Percentiles rank a stretch among this genome's conserved stretches.
These are phyloP conservation scores for Atkinsonella hypoxylon DNA, from an alignment of 2,329 filamentous ascomycete genomes.

Conservation along the genomic window DNA sequence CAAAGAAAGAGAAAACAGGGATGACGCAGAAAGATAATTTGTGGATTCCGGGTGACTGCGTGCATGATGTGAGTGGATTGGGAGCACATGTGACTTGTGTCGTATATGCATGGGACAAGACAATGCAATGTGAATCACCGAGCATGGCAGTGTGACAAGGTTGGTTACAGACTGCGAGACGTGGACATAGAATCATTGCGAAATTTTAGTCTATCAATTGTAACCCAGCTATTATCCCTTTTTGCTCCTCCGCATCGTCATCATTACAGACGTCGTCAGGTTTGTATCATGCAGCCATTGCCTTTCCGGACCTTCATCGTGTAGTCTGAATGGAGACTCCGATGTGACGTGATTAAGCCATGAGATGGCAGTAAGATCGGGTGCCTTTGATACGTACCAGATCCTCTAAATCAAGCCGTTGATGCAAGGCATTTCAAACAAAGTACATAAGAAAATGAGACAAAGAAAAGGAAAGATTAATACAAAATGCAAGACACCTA, in stretches of 20 bases:
- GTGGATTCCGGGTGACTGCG: background rate
- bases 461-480: background rate
- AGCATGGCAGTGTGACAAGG: background rate
- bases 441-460: background rate
- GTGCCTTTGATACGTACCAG: background rate
- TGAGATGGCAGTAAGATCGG: background rate
- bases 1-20: too few species aligned
- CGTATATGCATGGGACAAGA: background rate
- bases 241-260: background rate
- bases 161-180: background rate
- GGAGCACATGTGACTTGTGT: conserved; percentile 8
- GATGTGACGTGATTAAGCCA: background rate
- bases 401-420: background rate
- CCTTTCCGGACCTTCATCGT: background rate
- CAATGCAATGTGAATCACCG: background rate
- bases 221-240: background rate
- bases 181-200: background rate
- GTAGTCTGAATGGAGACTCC: background rate
- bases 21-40: background rate
- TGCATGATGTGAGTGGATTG: conserved; percentile 12
- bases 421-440: conserved; percentile 1
- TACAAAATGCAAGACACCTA: conserved; percentile 3
- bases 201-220: background rate
- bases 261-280: background rate
- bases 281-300: background rate